phyloP scores from a whole-genome alignment of 2,329 filamentous ascomycete genomes.

The Aspergillus flavus region DNA sequence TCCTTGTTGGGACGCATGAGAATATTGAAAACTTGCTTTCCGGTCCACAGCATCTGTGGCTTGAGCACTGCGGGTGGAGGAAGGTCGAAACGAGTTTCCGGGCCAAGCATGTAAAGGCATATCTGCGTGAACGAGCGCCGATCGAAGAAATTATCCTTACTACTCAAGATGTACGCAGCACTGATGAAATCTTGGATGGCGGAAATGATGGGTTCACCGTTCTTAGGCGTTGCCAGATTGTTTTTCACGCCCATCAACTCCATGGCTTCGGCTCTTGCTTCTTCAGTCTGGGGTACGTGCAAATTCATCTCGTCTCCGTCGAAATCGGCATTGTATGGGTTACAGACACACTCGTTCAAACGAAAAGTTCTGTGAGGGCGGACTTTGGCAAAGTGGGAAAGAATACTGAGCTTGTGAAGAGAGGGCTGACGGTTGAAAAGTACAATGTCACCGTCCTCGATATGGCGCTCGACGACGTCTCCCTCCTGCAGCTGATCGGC shows the following conservation, averaged over 20 bases:
- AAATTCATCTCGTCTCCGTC: conserved; percentile 99
- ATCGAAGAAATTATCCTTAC: conserved; percentile 91
- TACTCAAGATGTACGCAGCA: conserved; percentile 85
- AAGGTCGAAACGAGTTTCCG: conserved; percentile 74
- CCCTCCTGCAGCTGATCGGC: conserved; percentile 77
- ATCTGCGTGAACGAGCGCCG: conserved; percentile 85
- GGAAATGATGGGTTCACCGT: conserved; percentile 96
- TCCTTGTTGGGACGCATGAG: conserved; percentile 85
- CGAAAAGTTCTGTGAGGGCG: conserved; percentile 95
- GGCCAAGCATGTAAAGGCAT: conserved; percentile 91
- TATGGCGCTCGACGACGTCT: conserved; percentile 89
- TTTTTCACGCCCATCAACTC: conserved; percentile 98
- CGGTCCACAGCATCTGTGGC: conserved; percentile 87
- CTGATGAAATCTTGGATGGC: conserved; percentile 99
- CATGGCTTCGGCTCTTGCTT: conserved; percentile 91
- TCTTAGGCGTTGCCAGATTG: conserved; percentile 93
- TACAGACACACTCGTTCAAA: conserved; percentile 96
- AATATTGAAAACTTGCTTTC: conserved; percentile 93
- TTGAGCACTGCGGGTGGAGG: conserved; percentile 86
- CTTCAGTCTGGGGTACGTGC: conserved; percentile 96
- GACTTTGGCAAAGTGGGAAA: conserved; percentile 91
- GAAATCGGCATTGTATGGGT: conserved; percentile 98
- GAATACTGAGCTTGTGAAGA: conserved; percentile 97
- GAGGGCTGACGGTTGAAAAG: conserved; percentile 98
- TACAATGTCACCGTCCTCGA: conserved; percentile 93